phyloP scores from a whole-genome alignment of 176 grass and related monocot genomes.

The Pontederia crassipes region DNA sequence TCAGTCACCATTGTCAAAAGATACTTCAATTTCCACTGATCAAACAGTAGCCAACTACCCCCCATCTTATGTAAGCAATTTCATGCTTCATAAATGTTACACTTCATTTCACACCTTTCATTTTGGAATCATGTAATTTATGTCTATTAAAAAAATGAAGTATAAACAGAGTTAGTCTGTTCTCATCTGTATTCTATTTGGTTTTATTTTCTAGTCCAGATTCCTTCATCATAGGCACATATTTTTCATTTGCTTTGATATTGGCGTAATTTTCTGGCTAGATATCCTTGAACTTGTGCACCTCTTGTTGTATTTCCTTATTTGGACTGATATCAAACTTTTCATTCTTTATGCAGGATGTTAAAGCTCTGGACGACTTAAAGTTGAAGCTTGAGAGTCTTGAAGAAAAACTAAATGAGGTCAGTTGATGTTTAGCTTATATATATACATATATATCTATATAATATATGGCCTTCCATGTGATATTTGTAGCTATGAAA shows the following conservation, averaged over 20 bases:
- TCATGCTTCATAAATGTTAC: neutral
- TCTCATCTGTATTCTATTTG: too few species aligned
- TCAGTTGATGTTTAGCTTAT: constrained; percentile 17
- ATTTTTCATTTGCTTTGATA: too few species aligned
- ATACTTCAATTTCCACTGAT: constrained; percentile 28
- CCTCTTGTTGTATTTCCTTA: neutral
- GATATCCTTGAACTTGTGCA: too few species aligned
- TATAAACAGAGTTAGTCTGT: too few species aligned
- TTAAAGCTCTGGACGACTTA: constrained; percentile 78
- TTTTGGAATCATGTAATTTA: too few species aligned
- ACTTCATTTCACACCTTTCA: neutral
- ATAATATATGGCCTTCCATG: too few species aligned
- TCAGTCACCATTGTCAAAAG: constrained; percentile 5
- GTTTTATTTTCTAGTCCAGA: too few species aligned
- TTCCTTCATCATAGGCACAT: too few species aligned
- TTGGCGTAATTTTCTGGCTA: too few species aligned
- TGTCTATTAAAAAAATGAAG: too few species aligned
- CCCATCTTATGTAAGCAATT: constrained; percentile 65
- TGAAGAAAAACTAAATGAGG: constrained; percentile 80
- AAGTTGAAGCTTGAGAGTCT: constrained; percentile 73
- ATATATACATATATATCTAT: too few species aligned
- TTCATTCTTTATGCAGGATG: constrained; percentile 54
- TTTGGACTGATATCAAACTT: constrained; percentile 10
- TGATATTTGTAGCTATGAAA: too few species aligned
- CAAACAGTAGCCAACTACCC: constrained; percentile 35